These are phyloP conservation scores for Escovopsis weberi DNA, from an alignment of 2,329 filamentous ascomycete species.

Conservation along the genomic window DNA sequence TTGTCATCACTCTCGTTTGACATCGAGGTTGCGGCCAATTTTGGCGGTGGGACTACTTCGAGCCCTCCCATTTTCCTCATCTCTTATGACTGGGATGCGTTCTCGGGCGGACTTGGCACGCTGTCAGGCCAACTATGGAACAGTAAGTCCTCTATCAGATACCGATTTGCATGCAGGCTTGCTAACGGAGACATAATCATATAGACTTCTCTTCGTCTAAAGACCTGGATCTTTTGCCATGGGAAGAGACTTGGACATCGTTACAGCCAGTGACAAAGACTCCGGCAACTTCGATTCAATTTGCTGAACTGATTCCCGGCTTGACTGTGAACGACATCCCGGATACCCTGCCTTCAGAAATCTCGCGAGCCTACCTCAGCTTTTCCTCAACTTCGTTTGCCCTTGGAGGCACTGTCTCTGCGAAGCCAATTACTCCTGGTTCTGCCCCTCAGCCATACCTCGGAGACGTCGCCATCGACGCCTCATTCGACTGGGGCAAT, in stretches of 20 bases:
- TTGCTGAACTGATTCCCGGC: conserved; percentile 1
- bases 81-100: conserved; percentile 1
- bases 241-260: background rate
- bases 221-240: conserved; percentile 1
- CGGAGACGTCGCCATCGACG: conserved; percentile 1
- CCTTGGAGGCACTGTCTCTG: conserved; percentile 2
- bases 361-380: conserved; percentile 1
- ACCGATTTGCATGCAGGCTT: too few species aligned
- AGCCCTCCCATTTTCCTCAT: conserved; percentile 3
- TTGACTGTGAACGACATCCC: conserved; percentile 2
- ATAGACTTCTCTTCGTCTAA: background rate
- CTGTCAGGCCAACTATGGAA: conserved; percentile 3
- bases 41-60: background rate
- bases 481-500: conserved; percentile 2
- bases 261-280: background rate
- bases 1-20: conserved; percentile 1
- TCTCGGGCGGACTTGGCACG: conserved; percentile 1
- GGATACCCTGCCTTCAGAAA: conserved; percentile 4
- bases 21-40: conserved; percentile 2
- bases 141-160: background rate
- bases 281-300: conserved; percentile 1
- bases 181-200: background rate
- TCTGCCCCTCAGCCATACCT: conserved; percentile 3
- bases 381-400: conserved; percentile 1
- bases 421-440: background rate